A percentile compares a stretch with the other conserved stretches of the same genome.
Evolutionary conservation across 2,329 filamentous ascomycete species (phyloP).

Genomic region (Neocucurbitaria cava): DNA sequence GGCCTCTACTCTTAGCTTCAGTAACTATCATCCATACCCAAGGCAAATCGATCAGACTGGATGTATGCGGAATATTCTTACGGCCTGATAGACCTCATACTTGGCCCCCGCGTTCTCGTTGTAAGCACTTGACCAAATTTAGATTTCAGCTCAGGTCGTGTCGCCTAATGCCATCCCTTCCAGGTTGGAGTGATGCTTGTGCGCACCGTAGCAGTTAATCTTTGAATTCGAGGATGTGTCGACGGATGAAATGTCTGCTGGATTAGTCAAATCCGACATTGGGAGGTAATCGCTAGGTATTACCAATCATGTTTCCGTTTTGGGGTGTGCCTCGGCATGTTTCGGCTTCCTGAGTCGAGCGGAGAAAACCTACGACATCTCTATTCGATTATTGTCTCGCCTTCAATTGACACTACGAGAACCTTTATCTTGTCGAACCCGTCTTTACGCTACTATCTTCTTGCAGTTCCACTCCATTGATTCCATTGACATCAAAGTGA

Average conservation of each 20-base stretch:
- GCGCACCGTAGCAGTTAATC: too few species aligned
- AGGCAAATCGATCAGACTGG: too few species aligned
- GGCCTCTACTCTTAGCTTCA: too few species aligned
- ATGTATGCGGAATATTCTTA: too few species aligned
- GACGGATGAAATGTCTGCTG: neutral
- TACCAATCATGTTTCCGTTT: neutral
- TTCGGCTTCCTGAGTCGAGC: conserved; percentile 22
- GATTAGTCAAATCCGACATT: neutral
- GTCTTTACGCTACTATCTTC: neutral
- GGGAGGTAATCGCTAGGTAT: neutral
- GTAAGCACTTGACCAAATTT: too few species aligned
- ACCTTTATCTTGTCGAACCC: neutral
- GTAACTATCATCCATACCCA: too few species aligned
- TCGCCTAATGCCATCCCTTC: neutral
- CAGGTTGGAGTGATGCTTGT: too few species aligned
- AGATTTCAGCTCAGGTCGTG: neutral
- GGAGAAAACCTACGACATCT: conserved; percentile 15
- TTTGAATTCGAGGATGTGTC: neutral
- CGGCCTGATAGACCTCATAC: too few species aligned
- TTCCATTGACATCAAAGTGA: neutral
- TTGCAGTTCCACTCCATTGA: too few species aligned
- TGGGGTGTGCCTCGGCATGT: conserved; percentile 30
- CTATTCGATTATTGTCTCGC: neutral
- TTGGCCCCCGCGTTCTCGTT: too few species aligned
- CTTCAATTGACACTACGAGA: too few species aligned